Percentiles rank a stretch among this genome's conserved stretches.
Conservation (phyloP, 192 early-diverging fungal species). For the Coemansia sp. region DNA sequence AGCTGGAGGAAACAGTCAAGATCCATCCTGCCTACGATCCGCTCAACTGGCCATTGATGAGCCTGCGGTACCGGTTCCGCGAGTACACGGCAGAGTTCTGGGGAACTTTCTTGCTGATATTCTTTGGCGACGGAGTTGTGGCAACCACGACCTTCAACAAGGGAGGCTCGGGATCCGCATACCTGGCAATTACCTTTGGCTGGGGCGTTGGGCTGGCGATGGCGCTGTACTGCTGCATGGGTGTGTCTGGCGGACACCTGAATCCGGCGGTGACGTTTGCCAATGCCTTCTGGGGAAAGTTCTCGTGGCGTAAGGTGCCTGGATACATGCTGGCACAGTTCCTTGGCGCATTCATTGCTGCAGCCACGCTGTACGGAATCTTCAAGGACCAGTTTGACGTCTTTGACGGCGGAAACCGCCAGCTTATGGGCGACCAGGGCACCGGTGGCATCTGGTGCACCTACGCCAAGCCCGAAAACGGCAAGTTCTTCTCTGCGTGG, state of each 20-base stretch:
- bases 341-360: conserved; percentile 70
- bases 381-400: conserved; percentile 63
- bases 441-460: conserved; percentile 70
- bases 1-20: conserved; percentile 26
- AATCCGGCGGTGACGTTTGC: conserved; percentile 78
- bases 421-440: conserved; percentile 48
- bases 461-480: conserved; percentile 59
- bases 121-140: conserved; percentile 68
- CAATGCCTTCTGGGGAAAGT: conserved; percentile 65
- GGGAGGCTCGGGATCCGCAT: conserved; percentile 42
- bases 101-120: conserved; percentile 67
- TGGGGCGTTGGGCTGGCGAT: conserved; percentile 68
- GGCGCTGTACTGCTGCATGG: conserved; percentile 63
- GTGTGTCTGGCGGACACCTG: conserved; percentile 72
- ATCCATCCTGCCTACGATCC: conserved; percentile 46
- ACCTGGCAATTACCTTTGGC: conserved; percentile 60
- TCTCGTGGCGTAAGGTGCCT: conserved; percentile 69
- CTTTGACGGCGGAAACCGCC: conserved; percentile 57
- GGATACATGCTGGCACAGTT: conserved; percentile 67
- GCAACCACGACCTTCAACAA: conserved; percentile 53
- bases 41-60: conserved; percentile 44
- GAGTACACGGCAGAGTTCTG: conserved; percentile 76
- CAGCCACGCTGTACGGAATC: conserved; percentile 65
- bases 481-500: conserved; percentile 58
- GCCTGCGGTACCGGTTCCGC: conserved; percentile 45